Evolutionary conservation across 1,284 basidiomycete genomes (phyloP).

Genomic region (Trichosporon sp.): DNA sequence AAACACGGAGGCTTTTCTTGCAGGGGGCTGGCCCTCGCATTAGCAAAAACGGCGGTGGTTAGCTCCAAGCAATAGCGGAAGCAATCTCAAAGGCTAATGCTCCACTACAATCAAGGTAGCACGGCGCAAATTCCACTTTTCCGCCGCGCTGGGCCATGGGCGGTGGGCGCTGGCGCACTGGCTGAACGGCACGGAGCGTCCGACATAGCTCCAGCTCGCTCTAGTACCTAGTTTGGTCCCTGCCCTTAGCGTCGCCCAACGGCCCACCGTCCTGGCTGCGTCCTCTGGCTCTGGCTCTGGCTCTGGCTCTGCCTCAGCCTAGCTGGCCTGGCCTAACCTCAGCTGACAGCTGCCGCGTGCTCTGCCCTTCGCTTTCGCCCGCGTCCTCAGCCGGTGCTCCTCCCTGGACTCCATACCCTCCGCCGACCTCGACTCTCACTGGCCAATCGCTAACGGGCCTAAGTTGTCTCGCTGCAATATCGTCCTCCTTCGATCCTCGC

Average conservation of each 20-base stretch:
- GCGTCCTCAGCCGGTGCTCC: neutral
- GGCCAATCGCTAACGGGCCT: neutral
- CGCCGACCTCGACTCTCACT: neutral
- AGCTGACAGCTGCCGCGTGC: neutral
- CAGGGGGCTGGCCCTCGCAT: neutral
- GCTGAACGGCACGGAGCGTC: neutral
- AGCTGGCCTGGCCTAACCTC: no score
- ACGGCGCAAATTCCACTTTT: neutral
- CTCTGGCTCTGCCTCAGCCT: no score
- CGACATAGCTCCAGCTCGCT: neutral
- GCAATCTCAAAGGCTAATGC: neutral
- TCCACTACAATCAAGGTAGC: neutral
- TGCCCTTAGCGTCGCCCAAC: neutral
- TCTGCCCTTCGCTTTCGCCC: neutral
- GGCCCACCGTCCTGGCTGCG: no score
- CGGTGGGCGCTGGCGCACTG: no score
- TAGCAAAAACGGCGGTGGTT: neutral
- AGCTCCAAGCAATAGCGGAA: neutral
- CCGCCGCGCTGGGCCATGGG: neutral
- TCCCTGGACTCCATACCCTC: neutral
- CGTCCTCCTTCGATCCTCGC: neutral
- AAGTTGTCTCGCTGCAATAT: slow-evolving; percentile 1
- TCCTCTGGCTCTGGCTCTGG: no score
- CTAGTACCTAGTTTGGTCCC: neutral
- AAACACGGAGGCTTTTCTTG: neutral